Conservation (phyloP, 208 protist species). For the Acanthamoeba healyi region DNA sequence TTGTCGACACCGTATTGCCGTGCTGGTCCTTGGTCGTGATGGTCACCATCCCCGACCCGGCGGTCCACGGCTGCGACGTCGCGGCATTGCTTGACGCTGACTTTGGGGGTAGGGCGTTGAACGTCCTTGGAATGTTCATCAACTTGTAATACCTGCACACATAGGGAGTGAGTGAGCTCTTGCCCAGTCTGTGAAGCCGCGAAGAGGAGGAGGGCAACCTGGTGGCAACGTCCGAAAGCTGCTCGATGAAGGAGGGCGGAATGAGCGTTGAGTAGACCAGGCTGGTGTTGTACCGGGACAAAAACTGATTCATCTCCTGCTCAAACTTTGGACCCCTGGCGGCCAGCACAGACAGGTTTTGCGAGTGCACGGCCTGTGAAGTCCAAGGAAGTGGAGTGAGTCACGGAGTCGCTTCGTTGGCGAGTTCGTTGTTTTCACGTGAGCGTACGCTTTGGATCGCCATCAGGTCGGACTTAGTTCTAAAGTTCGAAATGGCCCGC, state of each 20-base stretch:
- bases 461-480: not conserved
- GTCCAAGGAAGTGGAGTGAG: not conserved
- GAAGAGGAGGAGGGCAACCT: not conserved
- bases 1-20: not conserved
- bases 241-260: not conserved
- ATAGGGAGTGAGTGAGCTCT: not conserved
- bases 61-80: no score
- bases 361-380: conserved; percentile 1
- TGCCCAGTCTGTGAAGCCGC: no score
- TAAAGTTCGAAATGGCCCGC: not conserved
- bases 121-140: not conserved
- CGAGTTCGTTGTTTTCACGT: no score
- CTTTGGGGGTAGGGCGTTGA: not conserved
- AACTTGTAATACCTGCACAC: conserved; percentile 8
- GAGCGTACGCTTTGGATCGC: not conserved
- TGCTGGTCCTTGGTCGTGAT: not conserved
- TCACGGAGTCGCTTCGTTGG: not conserved
- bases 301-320: conserved; percentile 8
- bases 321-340: not conserved
- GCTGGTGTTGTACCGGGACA: not conserved
- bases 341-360: not conserved
- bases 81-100: not conserved
- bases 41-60: not conserved
- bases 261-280: not conserved
- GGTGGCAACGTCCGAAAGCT: not conserved